Evolutionary conservation across 257 asterid genomes (phyloP), one percentile per base, ranked within the genome.

Genomic region (Catharanthus roseus): DNA sequence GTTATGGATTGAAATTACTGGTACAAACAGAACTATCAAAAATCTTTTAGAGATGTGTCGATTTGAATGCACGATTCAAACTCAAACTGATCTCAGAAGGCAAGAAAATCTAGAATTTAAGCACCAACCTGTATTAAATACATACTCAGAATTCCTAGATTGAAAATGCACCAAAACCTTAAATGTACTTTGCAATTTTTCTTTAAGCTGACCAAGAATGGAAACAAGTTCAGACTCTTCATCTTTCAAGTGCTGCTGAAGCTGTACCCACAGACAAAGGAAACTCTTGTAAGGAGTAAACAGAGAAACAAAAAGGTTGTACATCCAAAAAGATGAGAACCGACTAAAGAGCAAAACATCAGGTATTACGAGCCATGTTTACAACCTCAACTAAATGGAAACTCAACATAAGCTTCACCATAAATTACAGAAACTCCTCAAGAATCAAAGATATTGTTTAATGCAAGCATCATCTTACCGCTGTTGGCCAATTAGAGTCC

Each of bases 101-200:
- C 28, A 33, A 33, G 4, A 10, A 10, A 19, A 19, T 34, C 19
- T 41, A 61, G 23, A 50, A 42, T 66, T 42, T 31, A 49, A 74
- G 62, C 19, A 76, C 66, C 26, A 68, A 95, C 96, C 96, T 82
- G 97, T 95, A 84, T 81, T 91, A 78, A 89, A 95, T 49, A 91
- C 74, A 78, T 82, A 82, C 69, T 95, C 99, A 5, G 99, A 89
- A 78, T 95, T 91, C 74, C 58, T 91, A 65, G 88, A 75, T 73
- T 95, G 99, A 75, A 86, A 88, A 73, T 62, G 9, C 72, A 84
- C 95, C 84, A 91, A 72, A 66, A 77, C 74, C 77, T 82, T 80
- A 80, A 91, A 77, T 5, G 91, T 77, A 73, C 76, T 78, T 65
- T 68, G 80, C 66, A 93, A 81, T 71, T 86, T 93, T 72, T 84